These are phyloP conservation scores for Rutstroemia sp. DNA, from an alignment of 2,329 filamentous ascomycete genomes.

Conservation along the genomic window DNA sequence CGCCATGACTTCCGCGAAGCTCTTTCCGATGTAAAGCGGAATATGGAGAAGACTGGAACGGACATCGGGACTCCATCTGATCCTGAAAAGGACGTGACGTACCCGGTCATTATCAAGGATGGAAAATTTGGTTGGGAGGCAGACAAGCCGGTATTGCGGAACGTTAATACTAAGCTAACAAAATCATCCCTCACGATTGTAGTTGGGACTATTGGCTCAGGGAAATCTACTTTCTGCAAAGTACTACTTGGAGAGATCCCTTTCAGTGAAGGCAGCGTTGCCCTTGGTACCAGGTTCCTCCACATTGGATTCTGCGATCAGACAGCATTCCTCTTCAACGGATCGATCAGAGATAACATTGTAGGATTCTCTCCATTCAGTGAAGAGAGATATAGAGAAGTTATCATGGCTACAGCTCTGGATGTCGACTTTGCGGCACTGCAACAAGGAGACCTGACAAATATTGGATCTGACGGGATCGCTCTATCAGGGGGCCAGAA, in stretches of 20 bases:
- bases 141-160: slow-evolving; percentile 17
- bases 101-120: slow-evolving; percentile 14
- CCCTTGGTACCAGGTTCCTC: slow-evolving; percentile 11
- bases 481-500: slow-evolving; percentile 14
- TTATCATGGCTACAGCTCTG: slow-evolving; percentile 21
- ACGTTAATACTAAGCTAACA: slow-evolving; percentile 13
- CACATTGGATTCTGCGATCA: slow-evolving; percentile 37
- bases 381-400: slow-evolving; percentile 20
- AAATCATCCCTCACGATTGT: slow-evolving; percentile 22
- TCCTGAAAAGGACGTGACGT: not conserved
- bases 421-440: slow-evolving; percentile 18
- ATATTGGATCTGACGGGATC: slow-evolving; percentile 17
- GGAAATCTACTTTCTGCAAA: slow-evolving; percentile 32
- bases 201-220: slow-evolving; percentile 26
- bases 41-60: slow-evolving; percentile 1
- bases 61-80: not conserved
- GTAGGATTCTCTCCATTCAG: slow-evolving; percentile 25
- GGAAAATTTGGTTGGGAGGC: slow-evolving; percentile 26
- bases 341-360: slow-evolving; percentile 33
- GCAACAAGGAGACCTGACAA: slow-evolving; percentile 17
- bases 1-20: slow-evolving; percentile 14
- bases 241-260: slow-evolving; percentile 31
- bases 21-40: slow-evolving; percentile 5
- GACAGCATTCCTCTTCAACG: slow-evolving; percentile 36
- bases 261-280: slow-evolving; percentile 21